These are phyloP conservation scores for Apiotrichum mycotoxinovorans DNA, from an alignment of 1,284 basidiomycete species.

Conservation along the genomic window DNA sequence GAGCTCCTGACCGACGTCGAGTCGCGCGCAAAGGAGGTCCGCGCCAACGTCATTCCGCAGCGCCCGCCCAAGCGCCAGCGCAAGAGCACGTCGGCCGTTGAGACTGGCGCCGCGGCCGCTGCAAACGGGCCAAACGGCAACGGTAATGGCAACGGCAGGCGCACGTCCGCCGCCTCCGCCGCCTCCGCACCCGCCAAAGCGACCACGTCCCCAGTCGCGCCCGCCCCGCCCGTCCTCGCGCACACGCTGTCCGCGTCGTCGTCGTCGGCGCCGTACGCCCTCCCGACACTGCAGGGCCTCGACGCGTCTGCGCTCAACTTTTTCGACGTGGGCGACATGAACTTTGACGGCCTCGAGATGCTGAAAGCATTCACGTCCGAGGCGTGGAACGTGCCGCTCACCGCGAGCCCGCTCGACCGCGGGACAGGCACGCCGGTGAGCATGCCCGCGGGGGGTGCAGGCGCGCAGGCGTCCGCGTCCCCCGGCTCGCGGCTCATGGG, in stretches of 20 bases:
- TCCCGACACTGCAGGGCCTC: not conserved
- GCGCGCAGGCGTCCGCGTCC: not conserved
- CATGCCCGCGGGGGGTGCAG: not conserved
- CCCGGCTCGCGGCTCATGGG: not conserved
- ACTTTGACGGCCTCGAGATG: slow-evolving; percentile 45
- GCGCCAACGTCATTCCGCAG: slow-evolving; percentile 12
- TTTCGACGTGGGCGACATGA: slow-evolving; percentile 46
- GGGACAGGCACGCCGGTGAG: not conserved
- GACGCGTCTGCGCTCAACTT: slow-evolving; percentile 7
- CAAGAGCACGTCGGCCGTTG: slow-evolving; percentile 12
- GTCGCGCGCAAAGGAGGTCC: slow-evolving; percentile 41
- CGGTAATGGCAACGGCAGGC: not conserved
- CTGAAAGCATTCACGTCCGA: slow-evolving; percentile 42
- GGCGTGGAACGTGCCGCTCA: slow-evolving; percentile 16
- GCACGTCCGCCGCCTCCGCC: not conserved
- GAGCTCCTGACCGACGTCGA: slow-evolving; percentile 48
- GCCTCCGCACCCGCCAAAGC: not conserved
- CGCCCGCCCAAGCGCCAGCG: slow-evolving; percentile 29
- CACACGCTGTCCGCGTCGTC: slow-evolving; percentile 1
- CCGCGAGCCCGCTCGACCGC: slow-evolving; percentile 1
- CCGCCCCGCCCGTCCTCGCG: not conserved
- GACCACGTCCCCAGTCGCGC: not conserved
- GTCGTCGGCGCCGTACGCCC: not conserved
- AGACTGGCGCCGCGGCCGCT: not conserved
- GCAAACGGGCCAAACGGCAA: not conserved